phyloP scores from a whole-genome alignment of 148 eudicot genomes.

The Hydrangea macrophylla region DNA sequence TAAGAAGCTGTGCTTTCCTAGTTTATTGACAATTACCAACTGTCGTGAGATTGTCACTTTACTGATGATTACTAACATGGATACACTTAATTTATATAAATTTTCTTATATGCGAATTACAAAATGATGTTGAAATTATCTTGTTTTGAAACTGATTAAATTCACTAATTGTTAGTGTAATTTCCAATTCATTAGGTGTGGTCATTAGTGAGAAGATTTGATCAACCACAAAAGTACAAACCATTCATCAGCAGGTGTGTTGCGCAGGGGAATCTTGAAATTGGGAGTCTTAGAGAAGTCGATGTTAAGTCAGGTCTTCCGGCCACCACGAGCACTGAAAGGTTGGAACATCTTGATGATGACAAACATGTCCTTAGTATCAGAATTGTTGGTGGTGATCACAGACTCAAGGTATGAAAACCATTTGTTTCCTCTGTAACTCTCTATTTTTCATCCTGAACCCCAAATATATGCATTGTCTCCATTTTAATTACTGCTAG shows the following conservation, averaged over 20 bases:
- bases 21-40: too few relatives aligned
- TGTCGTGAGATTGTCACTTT: too few relatives aligned
- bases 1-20: too few relatives aligned
- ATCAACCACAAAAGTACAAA: slow-evolving; percentile 68
- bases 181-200: slow-evolving; percentile 53
- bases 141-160: too few relatives aligned
- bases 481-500: too few relatives aligned
- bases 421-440: neutral
- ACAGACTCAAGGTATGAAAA: slow-evolving; percentile 43
- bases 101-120: too few relatives aligned
- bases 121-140: too few relatives aligned
- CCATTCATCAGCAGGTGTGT: slow-evolving; percentile 61
- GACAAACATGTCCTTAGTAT: slow-evolving; percentile 57
- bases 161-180: too few relatives aligned
- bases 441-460: too few relatives aligned
- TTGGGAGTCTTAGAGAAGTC: slow-evolving; percentile 65
- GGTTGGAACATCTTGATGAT: slow-evolving; percentile 55
- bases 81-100: too few relatives aligned
- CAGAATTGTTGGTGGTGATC: slow-evolving; percentile 60
- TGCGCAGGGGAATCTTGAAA: slow-evolving; percentile 47
- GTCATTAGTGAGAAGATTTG: slow-evolving; percentile 65
- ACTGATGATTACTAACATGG: too few relatives aligned
- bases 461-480: too few relatives aligned
- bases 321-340: slow-evolving; percentile 67
- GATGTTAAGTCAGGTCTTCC: slow-evolving; percentile 67